phyloP scores from a whole-genome alignment of 257 asterid species.

The Nicotiana tomentosiformis region DNA sequence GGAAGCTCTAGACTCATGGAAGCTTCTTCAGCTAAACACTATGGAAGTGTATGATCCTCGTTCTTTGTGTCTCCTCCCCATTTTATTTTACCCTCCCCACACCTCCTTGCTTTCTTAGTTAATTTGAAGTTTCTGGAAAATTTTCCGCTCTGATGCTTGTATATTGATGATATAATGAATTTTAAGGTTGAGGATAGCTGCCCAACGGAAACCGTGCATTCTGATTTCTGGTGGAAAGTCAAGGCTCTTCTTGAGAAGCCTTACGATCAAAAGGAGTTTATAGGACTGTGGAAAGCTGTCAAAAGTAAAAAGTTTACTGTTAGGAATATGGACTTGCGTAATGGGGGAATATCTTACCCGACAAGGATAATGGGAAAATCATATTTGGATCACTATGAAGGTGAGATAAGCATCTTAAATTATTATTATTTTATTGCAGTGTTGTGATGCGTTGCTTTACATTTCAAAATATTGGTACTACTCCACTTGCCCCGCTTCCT shows the following conservation, averaged over 20 bases:
- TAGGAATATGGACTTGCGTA: constrained; percentile 3
- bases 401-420: neutral
- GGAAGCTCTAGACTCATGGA: neutral
- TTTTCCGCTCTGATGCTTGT: neutral
- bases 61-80: constrained; percentile 1
- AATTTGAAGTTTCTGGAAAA: neutral
- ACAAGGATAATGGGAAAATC: constrained; percentile 4
- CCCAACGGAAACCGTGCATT: neutral
- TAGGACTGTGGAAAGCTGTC: neutral
- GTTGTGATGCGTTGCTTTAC: neutral
- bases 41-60: neutral
- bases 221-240: constrained; percentile 7
- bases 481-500: neutral
- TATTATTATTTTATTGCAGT: too few species aligned
- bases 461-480: neutral
- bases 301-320: neutral
- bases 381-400: constrained; percentile 7
- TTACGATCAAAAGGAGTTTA: constrained; percentile 4
- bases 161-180: neutral
- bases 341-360: neutral
- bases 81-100: neutral
- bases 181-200: constrained; percentile 3
- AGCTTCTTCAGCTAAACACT: neutral
- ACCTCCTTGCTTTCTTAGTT: neutral
- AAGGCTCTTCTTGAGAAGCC: constrained; percentile 10